A percentile compares a stretch with the other conserved stretches of the same genome.
These are phyloP conservation scores for Entomortierella chlamydospora DNA, from an alignment of 192 early-diverging fungal species.

Conservation along the genomic window DNA sequence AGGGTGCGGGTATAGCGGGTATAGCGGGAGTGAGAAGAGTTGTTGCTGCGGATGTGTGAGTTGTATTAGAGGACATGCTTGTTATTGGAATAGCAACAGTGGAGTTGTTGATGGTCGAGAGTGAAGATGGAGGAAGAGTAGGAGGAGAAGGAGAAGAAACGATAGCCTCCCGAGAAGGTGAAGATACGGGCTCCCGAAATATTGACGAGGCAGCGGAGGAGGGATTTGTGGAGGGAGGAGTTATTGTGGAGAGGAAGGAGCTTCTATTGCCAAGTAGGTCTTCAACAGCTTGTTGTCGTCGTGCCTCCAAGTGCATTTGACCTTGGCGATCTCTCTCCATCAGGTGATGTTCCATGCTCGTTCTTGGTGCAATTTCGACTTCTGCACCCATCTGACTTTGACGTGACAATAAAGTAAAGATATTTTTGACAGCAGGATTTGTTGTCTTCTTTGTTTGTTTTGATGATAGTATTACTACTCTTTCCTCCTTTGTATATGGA, in stretches of 20 bases:
- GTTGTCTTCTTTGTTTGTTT: not conserved
- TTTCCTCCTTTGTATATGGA: not conserved
- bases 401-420: not conserved
- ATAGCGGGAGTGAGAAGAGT: no score
- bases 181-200: conserved; percentile 19
- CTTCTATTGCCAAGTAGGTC: conserved; percentile 41
- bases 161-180: not conserved
- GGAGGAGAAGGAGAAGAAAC: no score
- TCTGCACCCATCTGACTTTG: conserved; percentile 11
- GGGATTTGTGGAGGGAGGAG: conserved; percentile 42
- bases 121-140: not conserved
- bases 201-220: conserved; percentile 47
- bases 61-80: no score
- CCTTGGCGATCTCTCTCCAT: conserved; percentile 53
- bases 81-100: not conserved
- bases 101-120: not conserved
- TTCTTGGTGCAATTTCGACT: conserved; percentile 34
- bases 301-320: conserved; percentile 39
- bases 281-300: conserved; percentile 32
- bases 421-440: no score
- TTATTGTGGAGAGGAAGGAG: conserved; percentile 56
- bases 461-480: not conserved
- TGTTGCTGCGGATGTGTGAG: no score
- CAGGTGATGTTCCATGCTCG: conserved; percentile 45
- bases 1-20: no score